Conservation (phyloP, 352 stramenopile species). For the Globisporangium iwayamae region DNA sequence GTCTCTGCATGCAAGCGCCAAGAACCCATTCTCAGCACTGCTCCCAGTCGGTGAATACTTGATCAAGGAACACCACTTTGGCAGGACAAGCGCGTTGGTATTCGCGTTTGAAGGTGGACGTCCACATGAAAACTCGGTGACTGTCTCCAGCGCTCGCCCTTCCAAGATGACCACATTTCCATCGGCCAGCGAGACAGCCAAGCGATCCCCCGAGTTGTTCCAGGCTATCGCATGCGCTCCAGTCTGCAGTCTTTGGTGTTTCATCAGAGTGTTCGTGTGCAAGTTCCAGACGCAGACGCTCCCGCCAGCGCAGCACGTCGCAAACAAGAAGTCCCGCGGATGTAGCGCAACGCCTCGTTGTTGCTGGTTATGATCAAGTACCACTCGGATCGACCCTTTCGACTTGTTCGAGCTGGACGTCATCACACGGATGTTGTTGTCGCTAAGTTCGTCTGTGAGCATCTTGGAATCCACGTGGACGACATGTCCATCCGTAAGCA, state of each 20-base stretch:
- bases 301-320: conserved; percentile 34
- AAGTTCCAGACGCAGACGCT: conserved; percentile 40
- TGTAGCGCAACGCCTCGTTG: conserved; percentile 34
- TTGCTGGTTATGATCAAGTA: conserved; percentile 27
- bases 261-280: conserved; percentile 25
- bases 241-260: conserved; percentile 20
- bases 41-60: conserved; percentile 39
- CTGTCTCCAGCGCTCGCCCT: conserved; percentile 17
- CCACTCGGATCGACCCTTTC: conserved; percentile 8
- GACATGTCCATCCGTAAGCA: conserved; percentile 18
- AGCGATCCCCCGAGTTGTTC: conserved; percentile 27
- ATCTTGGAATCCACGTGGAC: conserved; percentile 16
- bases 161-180: conserved; percentile 42
- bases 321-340: conserved; percentile 34
- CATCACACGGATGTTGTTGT: background rate
- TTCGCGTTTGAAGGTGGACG: background rate
- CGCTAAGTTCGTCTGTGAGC: background rate
- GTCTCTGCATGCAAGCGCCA: conserved; percentile 57
- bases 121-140: conserved; percentile 25
- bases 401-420: background rate
- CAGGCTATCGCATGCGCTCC: conserved; percentile 31
- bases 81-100: conserved; percentile 6
- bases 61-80: conserved; percentile 51
- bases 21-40: conserved; percentile 16
- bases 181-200: conserved; percentile 41